Evolutionary conservation across 179 eudicot species (phyloP).

Genomic region (Spergularia azorica): DNA sequence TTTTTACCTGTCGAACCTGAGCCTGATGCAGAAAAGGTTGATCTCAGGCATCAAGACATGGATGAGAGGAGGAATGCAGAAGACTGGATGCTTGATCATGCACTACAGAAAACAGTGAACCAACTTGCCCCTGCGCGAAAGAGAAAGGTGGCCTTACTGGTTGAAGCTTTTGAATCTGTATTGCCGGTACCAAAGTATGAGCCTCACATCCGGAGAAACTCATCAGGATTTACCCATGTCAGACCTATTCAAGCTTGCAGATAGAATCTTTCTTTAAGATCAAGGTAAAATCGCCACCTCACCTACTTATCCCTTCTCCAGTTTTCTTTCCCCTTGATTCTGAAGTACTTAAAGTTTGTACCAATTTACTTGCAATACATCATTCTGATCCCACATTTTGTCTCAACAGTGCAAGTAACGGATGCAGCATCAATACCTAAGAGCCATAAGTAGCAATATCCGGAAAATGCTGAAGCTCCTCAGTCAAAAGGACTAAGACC

Average conservation of each 20-base stretch:
- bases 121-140: conserved; percentile 77
- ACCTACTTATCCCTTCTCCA: background rate
- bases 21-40: conserved; percentile 73
- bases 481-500: too few species aligned
- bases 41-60: conserved; percentile 75
- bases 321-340: background rate
- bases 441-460: too few species aligned
- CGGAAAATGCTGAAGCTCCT: too few species aligned
- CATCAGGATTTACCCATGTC: conserved; percentile 38
- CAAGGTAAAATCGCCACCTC: conserved; percentile 17
- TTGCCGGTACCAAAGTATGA: conserved; percentile 49
- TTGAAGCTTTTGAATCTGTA: conserved; percentile 86
- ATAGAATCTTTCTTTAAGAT: conserved; percentile 21
- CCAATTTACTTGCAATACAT: background rate
- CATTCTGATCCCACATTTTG: background rate
- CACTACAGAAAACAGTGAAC: conserved; percentile 63
- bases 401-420: too few species aligned
- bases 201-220: conserved; percentile 29
- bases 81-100: conserved; percentile 91
- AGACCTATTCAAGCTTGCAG: conserved; percentile 64
- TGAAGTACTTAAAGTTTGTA: background rate
- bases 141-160: conserved; percentile 76
- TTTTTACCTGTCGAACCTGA: conserved; percentile 63
- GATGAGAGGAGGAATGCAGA: conserved; percentile 74
- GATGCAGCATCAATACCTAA: too few species aligned